Base-by-base conservation (phyloP, 805 yeast genomes). In the Kuraishia borneana region DNA sequence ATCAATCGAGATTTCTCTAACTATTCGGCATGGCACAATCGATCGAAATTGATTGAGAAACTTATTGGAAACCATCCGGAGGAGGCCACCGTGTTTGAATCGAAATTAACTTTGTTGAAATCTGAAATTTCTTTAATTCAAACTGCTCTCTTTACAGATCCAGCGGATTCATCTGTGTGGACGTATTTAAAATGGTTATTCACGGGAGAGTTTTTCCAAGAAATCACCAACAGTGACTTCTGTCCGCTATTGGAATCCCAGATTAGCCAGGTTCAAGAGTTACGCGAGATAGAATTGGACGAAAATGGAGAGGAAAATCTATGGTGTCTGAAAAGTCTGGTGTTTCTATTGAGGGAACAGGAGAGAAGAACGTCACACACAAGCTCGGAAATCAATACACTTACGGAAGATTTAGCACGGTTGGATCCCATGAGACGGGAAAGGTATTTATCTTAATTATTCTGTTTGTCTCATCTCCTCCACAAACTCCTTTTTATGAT, bases 101-200 rank as follows among this genome's bases (percentile, higher is more conserved):
- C 33, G 18, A 40, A 44, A 19, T 47, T 45, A 18, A 42, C 54
- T 2, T 65, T 66, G 33, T 50, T 84, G 5, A 38, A 40, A 1
- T 56, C 61, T 14, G 98, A 92, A 52, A 55, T 87, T 28, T 68
- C 67, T 3, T 65, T 81, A 42, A 65, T 87, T 25, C 79, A 76
- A 39, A 79, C 83, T 20, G 98, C 97, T 0, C 73, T 85, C 58
- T 84, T 77, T 49, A 84, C 94, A 43, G 97, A 92, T 51, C 88
- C 95, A 0, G 89, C 83, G 35, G 98, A 92, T 50, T 88, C 94
- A 30, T 83, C 96, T 0, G 81, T 84, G 0, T 92, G 97, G 96
- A 65, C 82, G 2, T 92, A 88, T 50, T 65, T 84, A 38, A 70
- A 76, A 34, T 92, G 97, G 97, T 61, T 89, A 17, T 48, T 73